A percentile compares a stretch with the other conserved stretches of the same genome.
phyloP scores from a whole-genome alignment of 2,329 filamentous ascomycete genomes.

The Calonectria multiphialidica region DNA sequence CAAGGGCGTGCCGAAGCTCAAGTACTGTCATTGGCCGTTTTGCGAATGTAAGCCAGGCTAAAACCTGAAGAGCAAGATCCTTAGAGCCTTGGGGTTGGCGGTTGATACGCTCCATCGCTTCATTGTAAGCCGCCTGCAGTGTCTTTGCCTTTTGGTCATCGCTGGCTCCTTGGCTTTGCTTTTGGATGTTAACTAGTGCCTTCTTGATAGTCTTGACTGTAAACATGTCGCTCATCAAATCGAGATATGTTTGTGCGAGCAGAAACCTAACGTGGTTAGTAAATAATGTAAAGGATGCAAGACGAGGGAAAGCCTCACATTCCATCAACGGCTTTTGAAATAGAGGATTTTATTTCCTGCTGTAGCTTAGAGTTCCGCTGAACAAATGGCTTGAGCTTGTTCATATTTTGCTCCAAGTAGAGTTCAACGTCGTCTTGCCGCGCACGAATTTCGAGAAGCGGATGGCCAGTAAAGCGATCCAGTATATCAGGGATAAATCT shows the following conservation, averaged over 20 bases:
- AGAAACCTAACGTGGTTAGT: constrained; percentile 12
- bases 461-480: neutral
- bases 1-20: constrained; percentile 11
- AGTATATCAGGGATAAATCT: neutral
- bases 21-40: neutral
- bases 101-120: constrained; percentile 4
- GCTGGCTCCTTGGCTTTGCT: neutral
- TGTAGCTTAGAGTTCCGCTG: constrained; percentile 8
- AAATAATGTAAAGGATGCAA: neutral
- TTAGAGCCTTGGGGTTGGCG: neutral
- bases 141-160: neutral
- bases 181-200: constrained; percentile 4
- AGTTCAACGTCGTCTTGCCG: neutral
- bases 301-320: neutral
- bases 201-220: neutral
- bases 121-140: neutral
- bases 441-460: constrained; percentile 11
- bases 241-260: neutral
- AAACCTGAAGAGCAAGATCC: neutral
- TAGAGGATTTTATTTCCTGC: constrained; percentile 12
- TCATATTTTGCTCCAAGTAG: constrained; percentile 2
- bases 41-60: constrained; percentile 9
- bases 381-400: constrained; percentile 8
- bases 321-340: constrained; percentile 7
- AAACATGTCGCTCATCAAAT: constrained; percentile 1